Percentiles rank a stretch among this genome's conserved stretches.
phyloP scores from a whole-genome alignment of 768 basidiomycete species.

The Galerina sulciceps region DNA sequence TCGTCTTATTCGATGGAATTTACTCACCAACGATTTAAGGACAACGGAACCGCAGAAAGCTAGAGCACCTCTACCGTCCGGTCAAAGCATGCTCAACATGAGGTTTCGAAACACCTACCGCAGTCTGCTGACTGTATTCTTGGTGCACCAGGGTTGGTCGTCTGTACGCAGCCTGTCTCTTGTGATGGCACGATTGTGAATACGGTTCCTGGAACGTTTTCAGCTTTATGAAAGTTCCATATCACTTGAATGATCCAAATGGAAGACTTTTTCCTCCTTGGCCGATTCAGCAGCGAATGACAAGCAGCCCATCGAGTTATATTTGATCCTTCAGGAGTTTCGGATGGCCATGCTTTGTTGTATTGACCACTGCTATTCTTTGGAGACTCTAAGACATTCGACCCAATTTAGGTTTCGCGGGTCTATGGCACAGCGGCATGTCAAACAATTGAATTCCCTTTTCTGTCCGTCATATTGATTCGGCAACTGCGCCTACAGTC shows the following conservation, averaged over 20 bases:
- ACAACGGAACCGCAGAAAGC: slow-evolving; percentile 1
- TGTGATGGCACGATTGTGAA: slow-evolving; percentile 8
- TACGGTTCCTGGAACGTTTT: slow-evolving; percentile 8
- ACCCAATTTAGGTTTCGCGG: slow-evolving; percentile 16
- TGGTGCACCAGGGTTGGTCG: slow-evolving; percentile 10
- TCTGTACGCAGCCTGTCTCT: slow-evolving; percentile 7
- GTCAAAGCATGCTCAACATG: slow-evolving; percentile 27
- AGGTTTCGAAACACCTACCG: slow-evolving; percentile 29
- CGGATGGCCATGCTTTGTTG: slow-evolving; percentile 21
- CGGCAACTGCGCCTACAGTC: not conserved
- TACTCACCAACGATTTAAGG: slow-evolving; percentile 13
- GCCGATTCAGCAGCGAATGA: slow-evolving; percentile 6
- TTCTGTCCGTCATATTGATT: not conserved
- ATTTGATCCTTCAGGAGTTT: slow-evolving; percentile 14
- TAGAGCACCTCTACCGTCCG: slow-evolving; percentile 17
- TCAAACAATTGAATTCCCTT: not conserved
- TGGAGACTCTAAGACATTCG: slow-evolving; percentile 20
- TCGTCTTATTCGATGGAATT: not conserved
- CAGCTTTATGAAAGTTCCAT: slow-evolving; percentile 5
- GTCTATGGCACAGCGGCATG: not conserved
- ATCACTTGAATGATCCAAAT: slow-evolving; percentile 6
- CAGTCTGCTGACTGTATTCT: slow-evolving; percentile 2
- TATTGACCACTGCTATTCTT: not conserved
- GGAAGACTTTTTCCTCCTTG: slow-evolving; percentile 7
- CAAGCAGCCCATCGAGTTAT: slow-evolving; percentile 3